Conservation (phyloP, 2,329 filamentous ascomycete species). For the Apiospora marii region DNA sequence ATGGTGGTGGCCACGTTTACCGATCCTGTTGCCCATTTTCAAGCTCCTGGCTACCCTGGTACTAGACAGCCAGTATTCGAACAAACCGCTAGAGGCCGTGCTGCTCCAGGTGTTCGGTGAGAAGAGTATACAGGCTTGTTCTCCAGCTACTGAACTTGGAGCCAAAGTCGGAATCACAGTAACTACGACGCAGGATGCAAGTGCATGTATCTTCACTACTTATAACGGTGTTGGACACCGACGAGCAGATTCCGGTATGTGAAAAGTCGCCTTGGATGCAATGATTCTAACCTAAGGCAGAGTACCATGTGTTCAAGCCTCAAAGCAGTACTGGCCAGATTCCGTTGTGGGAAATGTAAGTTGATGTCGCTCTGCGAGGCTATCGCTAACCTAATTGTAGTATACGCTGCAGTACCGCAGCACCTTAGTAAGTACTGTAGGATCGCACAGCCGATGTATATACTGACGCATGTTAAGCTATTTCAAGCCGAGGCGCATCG, state of each 20-base stretch:
- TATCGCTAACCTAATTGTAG: conserved; percentile 8
- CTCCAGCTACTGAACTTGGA: too few species aligned
- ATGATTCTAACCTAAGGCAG: not conserved
- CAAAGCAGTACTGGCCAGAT: too few species aligned
- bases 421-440: not conserved
- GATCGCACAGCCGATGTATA: conserved; percentile 6
- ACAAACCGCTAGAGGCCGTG: not conserved
- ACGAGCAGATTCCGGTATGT: conserved; percentile 21
- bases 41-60: not conserved
- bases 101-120: not conserved
- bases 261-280: conserved; percentile 6
- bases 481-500: too few species aligned
- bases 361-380: conserved; percentile 6
- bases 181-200: too few species aligned
- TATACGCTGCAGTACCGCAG: conserved; percentile 11
- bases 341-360: too few species aligned
- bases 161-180: too few species aligned
- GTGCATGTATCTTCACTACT: too few species aligned
- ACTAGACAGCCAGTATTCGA: conserved; percentile 12
- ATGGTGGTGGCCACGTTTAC: not conserved
- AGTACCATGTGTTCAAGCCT: too few species aligned
- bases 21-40: conserved; percentile 28
- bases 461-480: conserved; percentile 18
- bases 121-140: too few species aligned
- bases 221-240: too few species aligned